Percentiles rank a stretch among this genome's conserved stretches.
These are phyloP conservation scores for Pulicaria dysenterica DNA, from an alignment of 129 eudicot genomes.

Conservation along the genomic window DNA sequence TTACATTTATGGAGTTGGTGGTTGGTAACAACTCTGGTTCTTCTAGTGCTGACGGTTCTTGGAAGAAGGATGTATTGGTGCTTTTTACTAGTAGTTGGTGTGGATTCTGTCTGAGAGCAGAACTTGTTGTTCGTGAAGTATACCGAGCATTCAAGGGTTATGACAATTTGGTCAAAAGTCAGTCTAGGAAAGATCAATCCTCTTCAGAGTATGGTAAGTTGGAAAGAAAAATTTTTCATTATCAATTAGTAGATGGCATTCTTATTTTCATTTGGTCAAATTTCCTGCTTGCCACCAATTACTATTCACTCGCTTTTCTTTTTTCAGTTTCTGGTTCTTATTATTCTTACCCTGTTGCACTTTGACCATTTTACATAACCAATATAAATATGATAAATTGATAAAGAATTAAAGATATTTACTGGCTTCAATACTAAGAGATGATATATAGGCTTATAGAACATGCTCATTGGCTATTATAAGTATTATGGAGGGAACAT, in stretches of 20 bases:
- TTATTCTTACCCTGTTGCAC: not conserved
- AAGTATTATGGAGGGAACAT: not conserved
- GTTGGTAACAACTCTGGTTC: conserved; percentile 55
- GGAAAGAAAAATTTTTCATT: conserved; percentile 12
- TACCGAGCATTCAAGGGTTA: conserved; percentile 70
- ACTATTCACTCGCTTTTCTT: not conserved
- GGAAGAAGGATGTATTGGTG: conserved; percentile 70
- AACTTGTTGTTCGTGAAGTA: conserved; percentile 86
- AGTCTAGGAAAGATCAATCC: conserved; percentile 40
- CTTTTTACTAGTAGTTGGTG: conserved; percentile 88
- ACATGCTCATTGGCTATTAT: not conserved
- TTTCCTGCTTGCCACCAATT: not conserved
- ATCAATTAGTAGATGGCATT: not conserved
- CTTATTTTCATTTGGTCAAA: conserved; percentile 6
- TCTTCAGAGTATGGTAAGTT: conserved; percentile 48
- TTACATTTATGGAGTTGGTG: conserved; percentile 69
- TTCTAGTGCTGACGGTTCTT: conserved; percentile 39
- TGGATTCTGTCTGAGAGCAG: conserved; percentile 90
- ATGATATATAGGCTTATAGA: conserved; percentile 8
- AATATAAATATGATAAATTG: not conserved
- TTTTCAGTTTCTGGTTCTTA: conserved; percentile 8
- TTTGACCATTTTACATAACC: conserved; percentile 6
- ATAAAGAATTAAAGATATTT: not conserved
- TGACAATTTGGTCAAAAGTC: conserved; percentile 42
- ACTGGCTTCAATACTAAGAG: not conserved